Evolutionary conservation across 495 filamentous ascomycete genomes (phyloP), one percentile per base, ranked within the genome.

Genomic region (Hypoxylon perforatum): DNA sequence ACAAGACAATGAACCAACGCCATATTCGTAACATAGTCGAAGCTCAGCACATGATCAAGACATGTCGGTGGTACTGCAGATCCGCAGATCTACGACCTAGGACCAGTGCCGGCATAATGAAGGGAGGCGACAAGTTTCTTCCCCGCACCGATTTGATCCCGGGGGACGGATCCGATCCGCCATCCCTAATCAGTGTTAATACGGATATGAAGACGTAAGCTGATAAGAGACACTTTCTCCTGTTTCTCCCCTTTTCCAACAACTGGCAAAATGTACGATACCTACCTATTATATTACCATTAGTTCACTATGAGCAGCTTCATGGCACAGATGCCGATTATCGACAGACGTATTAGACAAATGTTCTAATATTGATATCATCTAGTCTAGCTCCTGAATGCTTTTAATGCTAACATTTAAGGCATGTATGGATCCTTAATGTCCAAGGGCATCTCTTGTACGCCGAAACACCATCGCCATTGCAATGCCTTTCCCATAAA

Each of bases 381-480:
- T 28, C 25, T 38, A n/a, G 35, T 30, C 42, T 39, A 22, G 10
- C 2, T 44, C 15, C 19, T 36, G 50, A 44, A n/a, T n/a, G 18
- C 23, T 44, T 36, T 33, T 12, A 14, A 54, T 45, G 21, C 25
- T 18, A 11, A 50, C 57, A 42, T 42, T n/a, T 14, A 44, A 44
- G 15, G 4, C 41, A 44, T 44, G 41, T 19, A 18, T 9, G 30
- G 36, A 17, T 15, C 22, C 46, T 28, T 23, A 9, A 21, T 44
- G 14, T 42, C 23, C 9, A 50, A 48, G 33, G 23, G 23, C n/a
- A 22, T 47, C 7, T 48, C 14, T 11, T 49, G 18, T 50, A 44
- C 65, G 23, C 66, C 66, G 5, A n/a, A 69, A 64, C 66, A 39
- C 66, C 66, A n/a, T 61, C 66, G 66, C 66, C 56, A 42, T 30